These are phyloP conservation scores for Botryobasidium botryosum DNA, from an alignment of 768 basidiomycete species.

Conservation along the genomic window DNA sequence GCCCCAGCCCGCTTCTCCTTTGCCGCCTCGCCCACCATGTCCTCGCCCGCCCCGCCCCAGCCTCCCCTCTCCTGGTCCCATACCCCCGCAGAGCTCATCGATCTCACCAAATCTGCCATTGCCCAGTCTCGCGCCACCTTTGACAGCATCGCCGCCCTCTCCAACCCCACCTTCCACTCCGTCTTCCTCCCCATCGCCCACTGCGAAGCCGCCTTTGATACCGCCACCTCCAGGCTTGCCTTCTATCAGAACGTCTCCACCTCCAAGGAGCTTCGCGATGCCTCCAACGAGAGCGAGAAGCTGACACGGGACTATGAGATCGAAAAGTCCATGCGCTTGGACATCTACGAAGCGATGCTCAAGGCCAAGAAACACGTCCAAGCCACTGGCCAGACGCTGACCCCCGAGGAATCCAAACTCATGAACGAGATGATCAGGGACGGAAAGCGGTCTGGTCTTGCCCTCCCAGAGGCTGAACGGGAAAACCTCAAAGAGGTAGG, in stretches of 20 bases:
- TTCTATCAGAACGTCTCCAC: slow-evolving; percentile 78
- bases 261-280: slow-evolving; percentile 60
- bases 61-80: slow-evolving; percentile 50
- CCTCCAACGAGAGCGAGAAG: slow-evolving; percentile 59
- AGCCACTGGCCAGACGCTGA: slow-evolving; percentile 37
- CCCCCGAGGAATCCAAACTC: slow-evolving; percentile 52
- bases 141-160: slow-evolving; percentile 44
- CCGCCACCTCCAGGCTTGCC: slow-evolving; percentile 37
- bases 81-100: slow-evolving; percentile 38
- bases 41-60: slow-evolving; percentile 42
- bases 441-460: slow-evolving; percentile 64
- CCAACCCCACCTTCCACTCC: slow-evolving; percentile 47
- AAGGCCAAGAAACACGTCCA: slow-evolving; percentile 53
- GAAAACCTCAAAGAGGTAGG: slow-evolving; percentile 29
- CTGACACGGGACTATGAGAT: slow-evolving; percentile 52
- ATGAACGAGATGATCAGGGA: slow-evolving; percentile 71
- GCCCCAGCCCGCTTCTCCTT: no score
- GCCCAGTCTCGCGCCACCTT: slow-evolving; percentile 34
- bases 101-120: slow-evolving; percentile 41
- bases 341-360: slow-evolving; percentile 56
- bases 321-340: slow-evolving; percentile 64
- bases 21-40: no score
- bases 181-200: slow-evolving; percentile 38
- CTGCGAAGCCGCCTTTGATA: slow-evolving; percentile 38
- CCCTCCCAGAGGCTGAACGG: slow-evolving; percentile 45